Conservation (phyloP, 306 rosid genomes). For the Cucurbita moschata region DNA sequence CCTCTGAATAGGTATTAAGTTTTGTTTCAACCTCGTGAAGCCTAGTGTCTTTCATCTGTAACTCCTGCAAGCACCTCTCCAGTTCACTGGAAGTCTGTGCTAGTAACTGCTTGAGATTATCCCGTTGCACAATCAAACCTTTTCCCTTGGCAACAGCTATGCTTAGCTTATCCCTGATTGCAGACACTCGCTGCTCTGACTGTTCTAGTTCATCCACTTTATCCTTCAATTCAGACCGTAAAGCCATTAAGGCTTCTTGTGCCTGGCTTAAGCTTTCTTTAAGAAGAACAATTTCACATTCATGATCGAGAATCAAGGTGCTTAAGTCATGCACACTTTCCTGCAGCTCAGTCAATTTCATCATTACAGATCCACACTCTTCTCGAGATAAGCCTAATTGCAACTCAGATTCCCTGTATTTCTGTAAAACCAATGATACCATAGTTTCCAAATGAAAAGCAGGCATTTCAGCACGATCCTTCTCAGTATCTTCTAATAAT, state of each 20-base stretch:
- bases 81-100: conserved; percentile 66
- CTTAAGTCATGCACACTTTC: conserved; percentile 36
- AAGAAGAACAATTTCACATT: conserved; percentile 48
- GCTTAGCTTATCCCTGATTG: conserved; percentile 80
- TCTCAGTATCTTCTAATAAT: conserved; percentile 26
- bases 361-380: conserved; percentile 30
- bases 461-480: conserved; percentile 23
- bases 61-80: conserved; percentile 73
- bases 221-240: conserved; percentile 40
- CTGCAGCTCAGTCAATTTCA: conserved; percentile 41
- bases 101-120: conserved; percentile 68
- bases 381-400: conserved; percentile 36
- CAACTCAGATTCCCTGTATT: conserved; percentile 40
- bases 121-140: conserved; percentile 87
- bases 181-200: conserved; percentile 71
- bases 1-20: conserved; percentile 69
- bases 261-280: conserved; percentile 65
- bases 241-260: conserved; percentile 42
- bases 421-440: conserved; percentile 56
- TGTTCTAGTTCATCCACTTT: conserved; percentile 60
- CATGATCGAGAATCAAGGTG: conserved; percentile 42
- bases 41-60: conserved; percentile 54
- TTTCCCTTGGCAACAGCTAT: conserved; percentile 97
- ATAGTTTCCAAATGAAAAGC: conserved; percentile 40
- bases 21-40: conserved; percentile 69